Evolutionary conservation across 1,139 yeast genomes (phyloP), one percentile per base, ranked within the genome.

Genomic region (Candida sp.): DNA sequence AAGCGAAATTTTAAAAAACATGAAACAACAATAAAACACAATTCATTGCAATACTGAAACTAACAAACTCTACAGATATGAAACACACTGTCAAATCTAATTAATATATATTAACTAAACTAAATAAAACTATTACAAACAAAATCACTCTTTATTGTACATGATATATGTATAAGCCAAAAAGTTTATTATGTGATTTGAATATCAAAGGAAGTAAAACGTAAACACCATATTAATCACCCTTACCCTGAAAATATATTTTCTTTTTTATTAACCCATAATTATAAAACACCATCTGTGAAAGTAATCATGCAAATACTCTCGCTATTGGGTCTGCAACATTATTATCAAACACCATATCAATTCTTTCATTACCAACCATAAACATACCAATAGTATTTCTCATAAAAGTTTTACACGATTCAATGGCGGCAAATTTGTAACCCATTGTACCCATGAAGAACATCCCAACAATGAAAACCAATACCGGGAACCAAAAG

Each of bases 401-500:
- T 59, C 89, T 72, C 5, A 77, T 63, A 39, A 68, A 63, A 41
- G 71, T 77, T 54, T 82, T 75, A 46, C 74, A 60, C 32, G 53
- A 53, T 44, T 74, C 78, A 41, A 73, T 65, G 42, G 61, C 48
- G 47, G 68, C 70, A 44, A 73, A 62, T 48, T 61, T 60, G 56
- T 67, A 73, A 3, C 87, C 87, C 57, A 82, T 71, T 32, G 74
- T 71, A 25, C 82, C 64, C 56, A 68, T 63, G 37, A 81, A 64
- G 57, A 81, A 74, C 40, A 79, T 64, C 1, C 84, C 74, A 2
- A 81, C 52, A 15, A 82, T 71, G 38, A 75, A 49, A 25, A 85
- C 56, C 61, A 86, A 70, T 32, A 82, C 70, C 4, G 95, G 95
- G 48, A 86, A 64, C 98, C 98, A 90, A 75, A 90, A 90, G 58